Evolutionary conservation across 2,329 filamentous ascomycete species (phyloP), one percentile per base, ranked within the genome.

Genomic region (Hypoxylon sp.): DNA sequence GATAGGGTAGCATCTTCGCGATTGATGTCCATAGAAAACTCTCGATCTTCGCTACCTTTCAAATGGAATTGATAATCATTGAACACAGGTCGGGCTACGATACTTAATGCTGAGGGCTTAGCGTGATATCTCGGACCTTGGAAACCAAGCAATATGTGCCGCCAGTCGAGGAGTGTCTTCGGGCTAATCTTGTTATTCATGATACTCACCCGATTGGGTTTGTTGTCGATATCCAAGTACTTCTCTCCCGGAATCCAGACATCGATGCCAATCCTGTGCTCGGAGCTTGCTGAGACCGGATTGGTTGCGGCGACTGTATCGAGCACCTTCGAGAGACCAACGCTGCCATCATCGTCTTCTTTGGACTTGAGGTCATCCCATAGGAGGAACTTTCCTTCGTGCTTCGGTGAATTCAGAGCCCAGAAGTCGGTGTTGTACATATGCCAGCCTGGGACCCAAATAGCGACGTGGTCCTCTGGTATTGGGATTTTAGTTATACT

Each of bases 41-140:
- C 5, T 34, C 34, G 23, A 1, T 54, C 12, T 7, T 5, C 0
- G 2, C 50, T 19, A 7, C 23, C 29, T 4, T 37, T 21, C 2
- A 29, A 14, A 3, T 41, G 50, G 12, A 74, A 39, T 7, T 25
- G 52, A 41, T 74, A 74, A 12, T 19, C 16, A 12, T 53, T 25
- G 46, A 58, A 74, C 1, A 68, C 61, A 4, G 72, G 72, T 23
- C 70, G 71, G 32, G 60, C 68, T 21, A 70, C 69, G 8, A 74
- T 45, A 39, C 52, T 56, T 19, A 68, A 14, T 8, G 57, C 57
- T 8, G 23, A 23, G 9, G 7, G 11, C 2, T n/a, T 27, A 32
- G 14, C 8, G 8, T 66, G 58, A 14, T 47, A 14, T 21, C 52
- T 61, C 3, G 45, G 29, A 0, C 2, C 34, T 7, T 37, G 47